A percentile compares a stretch with the other conserved stretches of the same genome.
Conservation (phyloP, 2,329 filamentous ascomycete genomes). For the Colletotrichum echinochloae region DNA sequence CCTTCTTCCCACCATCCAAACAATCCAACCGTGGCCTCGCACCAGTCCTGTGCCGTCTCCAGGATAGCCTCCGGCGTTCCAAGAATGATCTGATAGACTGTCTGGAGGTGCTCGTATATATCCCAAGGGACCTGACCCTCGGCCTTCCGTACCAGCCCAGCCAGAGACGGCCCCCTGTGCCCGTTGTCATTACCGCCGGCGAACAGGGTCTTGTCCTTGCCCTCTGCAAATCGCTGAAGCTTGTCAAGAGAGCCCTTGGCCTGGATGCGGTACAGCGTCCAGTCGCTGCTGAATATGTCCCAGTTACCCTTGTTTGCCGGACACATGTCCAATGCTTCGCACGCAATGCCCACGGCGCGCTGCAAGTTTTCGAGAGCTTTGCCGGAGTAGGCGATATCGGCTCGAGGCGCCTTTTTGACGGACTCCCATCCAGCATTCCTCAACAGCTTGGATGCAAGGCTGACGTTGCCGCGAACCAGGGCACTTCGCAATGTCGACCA, state of each 20-base stretch:
- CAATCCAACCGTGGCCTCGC: constrained; percentile 86
- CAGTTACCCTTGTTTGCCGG: constrained; percentile 79
- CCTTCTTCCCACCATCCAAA: constrained; percentile 93
- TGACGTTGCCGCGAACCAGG: constrained; percentile 80
- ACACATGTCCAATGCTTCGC: constrained; percentile 77
- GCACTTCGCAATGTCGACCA: constrained; percentile 86
- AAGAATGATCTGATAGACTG: constrained; percentile 83
- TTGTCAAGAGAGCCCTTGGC: constrained; percentile 76
- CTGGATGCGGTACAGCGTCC: constrained; percentile 85
- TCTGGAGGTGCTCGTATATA: constrained; percentile 86
- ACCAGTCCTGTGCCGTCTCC: constrained; percentile 86
- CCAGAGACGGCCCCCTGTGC: constrained; percentile 63
- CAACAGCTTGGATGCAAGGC: constrained; percentile 75
- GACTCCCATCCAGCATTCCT: constrained; percentile 82
- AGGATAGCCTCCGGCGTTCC: constrained; percentile 82
- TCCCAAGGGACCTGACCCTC: constrained; percentile 91
- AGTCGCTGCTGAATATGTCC: constrained; percentile 85
- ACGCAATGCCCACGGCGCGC: constrained; percentile 75
- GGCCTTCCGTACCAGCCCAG: constrained; percentile 78
- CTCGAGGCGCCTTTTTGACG: constrained; percentile 75
- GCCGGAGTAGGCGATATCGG: constrained; percentile 74
- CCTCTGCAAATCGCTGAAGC: constrained; percentile 84
- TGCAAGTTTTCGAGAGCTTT: constrained; percentile 83
- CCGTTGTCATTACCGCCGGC: constrained; percentile 49
- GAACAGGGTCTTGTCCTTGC: constrained; percentile 64